Percentiles rank a stretch among this genome's conserved stretches.
These are phyloP conservation scores for Apiospora rasikravindrae DNA, from an alignment of 2,329 filamentous ascomycete genomes.

Conservation along the genomic window DNA sequence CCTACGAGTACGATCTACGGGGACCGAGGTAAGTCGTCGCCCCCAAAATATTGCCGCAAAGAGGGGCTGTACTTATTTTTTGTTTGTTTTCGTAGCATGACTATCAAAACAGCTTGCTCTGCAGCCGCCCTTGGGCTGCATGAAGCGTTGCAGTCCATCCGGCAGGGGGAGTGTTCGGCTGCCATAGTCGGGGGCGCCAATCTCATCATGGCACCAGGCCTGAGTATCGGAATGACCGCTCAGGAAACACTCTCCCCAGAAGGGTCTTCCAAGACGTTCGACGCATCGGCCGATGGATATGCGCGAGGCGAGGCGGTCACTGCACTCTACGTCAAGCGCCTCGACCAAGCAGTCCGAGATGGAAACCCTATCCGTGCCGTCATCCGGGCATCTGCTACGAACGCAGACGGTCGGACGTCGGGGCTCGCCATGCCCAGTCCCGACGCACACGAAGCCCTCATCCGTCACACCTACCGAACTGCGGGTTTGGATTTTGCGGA, in stretches of 20 bases:
- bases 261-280: neutral
- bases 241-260: neutral
- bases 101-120: neutral
- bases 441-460: constrained; percentile 27
- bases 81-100: neutral
- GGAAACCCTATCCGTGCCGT: no score
- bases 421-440: constrained; percentile 35
- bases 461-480: constrained; percentile 25
- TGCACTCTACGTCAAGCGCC: neutral
- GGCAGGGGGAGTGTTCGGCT: neutral
- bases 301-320: neutral
- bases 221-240: neutral
- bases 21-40: neutral
- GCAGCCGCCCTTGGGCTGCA: neutral
- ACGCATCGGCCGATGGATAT: constrained; percentile 4
- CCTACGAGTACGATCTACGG: neutral
- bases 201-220: neutral
- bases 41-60: neutral
- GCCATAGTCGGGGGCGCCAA: neutral
- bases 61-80: neutral
- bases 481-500: constrained; percentile 33
- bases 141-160: neutral
- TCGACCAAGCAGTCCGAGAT: neutral
- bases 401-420: no score
- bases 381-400: no score